Evolutionary conservation across 805 yeast species (phyloP).

Genomic region (Metschnikowia continentalis): DNA sequence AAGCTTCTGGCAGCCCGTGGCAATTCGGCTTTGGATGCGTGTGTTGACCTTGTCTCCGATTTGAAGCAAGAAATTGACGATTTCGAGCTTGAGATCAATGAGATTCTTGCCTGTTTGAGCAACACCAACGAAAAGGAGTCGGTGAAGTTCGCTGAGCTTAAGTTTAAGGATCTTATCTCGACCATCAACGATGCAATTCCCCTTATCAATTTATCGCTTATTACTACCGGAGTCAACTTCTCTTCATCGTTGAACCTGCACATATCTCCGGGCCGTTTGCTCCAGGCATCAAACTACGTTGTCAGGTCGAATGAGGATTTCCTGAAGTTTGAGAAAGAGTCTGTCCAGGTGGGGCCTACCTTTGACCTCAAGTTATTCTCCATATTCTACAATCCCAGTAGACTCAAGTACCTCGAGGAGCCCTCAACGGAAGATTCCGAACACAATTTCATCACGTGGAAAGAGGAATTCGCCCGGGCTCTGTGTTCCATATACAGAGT

Average conservation of each 20-base stretch:
- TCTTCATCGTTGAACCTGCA: constrained; percentile 45
- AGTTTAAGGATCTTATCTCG: constrained; percentile 44
- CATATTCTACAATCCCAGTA: constrained; percentile 55
- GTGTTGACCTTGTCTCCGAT: constrained; percentile 50
- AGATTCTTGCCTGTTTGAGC: constrained; percentile 30
- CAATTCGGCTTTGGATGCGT: constrained; percentile 51
- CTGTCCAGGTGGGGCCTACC: constrained; percentile 50
- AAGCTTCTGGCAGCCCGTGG: constrained; percentile 60
- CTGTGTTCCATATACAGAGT: constrained; percentile 37
- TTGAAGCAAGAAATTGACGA: constrained; percentile 54
- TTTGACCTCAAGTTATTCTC: constrained; percentile 58
- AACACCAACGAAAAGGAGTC: constrained; percentile 32
- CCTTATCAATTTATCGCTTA: constrained; percentile 56
- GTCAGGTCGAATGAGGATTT: constrained; percentile 33
- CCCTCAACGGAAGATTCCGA: neutral
- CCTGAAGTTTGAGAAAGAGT: neutral
- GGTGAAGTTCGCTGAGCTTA: constrained; percentile 43
- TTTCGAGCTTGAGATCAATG: constrained; percentile 49
- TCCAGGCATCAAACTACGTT: constrained; percentile 56
- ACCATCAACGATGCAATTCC: constrained; percentile 70
- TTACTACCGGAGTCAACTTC: constrained; percentile 64
- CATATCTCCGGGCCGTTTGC: constrained; percentile 59
- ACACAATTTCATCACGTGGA: constrained; percentile 53
- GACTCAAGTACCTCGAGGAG: constrained; percentile 30
- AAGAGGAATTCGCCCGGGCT: constrained; percentile 63